Evolutionary conservation across 2,329 filamentous ascomycete genomes (phyloP), one percentile per base, ranked within the genome.

Genomic region (Neonectria coccinea): DNA sequence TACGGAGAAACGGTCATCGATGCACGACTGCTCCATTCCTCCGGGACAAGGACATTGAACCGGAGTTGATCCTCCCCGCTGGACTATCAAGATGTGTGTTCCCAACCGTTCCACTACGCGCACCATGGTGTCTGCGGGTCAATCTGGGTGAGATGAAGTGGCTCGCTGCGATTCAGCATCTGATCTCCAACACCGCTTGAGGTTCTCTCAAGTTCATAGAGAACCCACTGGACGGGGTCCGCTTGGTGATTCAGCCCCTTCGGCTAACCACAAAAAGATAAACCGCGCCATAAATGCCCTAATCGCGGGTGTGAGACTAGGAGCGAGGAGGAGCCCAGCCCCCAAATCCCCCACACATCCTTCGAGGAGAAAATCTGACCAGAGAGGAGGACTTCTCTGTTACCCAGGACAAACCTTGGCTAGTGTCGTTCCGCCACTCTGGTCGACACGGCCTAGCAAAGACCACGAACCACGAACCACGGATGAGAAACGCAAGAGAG

Each of bases 211-310:
- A 36, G 56, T 61, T 47, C 59, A 56, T 63, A 64, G 66, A 66
- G 64, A 65, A 73, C 71, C 61, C 55, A 62, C 41, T 48, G 57
- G 42, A 25, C 48, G 61, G 62, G 57, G 41, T 53, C 59, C 50
- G 63, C 44, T 61, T 55, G 55, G 70, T 62, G 62, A 62, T 64
- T 69, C 67, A 64, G 51, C 45, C 53, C 65, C 56, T 60, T 67
- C 66, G 59, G 44, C 68, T 73, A 73, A 65, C 71, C 63, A 9
- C 9, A 68, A 67, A 51, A 48, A 58, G 70, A 61, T 65, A 67
- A 71, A 50, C 56, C 53, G 41, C 56, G 36, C 44, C 51, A 39
- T 50, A 42, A 52, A 67, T 56, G 56, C 63, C 58, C 63, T 54
- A 67, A 70, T 54, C 50, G 54, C 25, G 58, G 67, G 70, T 54